Conservation (phyloP, 257 asterid genomes). For the Echium plantagineum region DNA sequence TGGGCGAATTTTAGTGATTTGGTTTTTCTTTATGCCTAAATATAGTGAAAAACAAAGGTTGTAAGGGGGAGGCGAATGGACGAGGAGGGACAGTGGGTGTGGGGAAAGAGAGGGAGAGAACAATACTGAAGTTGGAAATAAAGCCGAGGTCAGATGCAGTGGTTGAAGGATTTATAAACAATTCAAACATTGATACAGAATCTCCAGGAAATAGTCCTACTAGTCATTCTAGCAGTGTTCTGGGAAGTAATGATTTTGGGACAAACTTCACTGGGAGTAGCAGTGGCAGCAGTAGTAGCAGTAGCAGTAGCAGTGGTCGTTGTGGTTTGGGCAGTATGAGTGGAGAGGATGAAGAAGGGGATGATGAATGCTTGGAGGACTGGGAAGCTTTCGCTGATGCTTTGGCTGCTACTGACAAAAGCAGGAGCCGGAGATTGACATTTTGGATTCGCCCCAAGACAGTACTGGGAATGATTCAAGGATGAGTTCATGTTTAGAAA, state of each 20-base stretch:
- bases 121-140: constrained; percentile 33
- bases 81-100: constrained; percentile 13
- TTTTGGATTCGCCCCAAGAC: constrained; percentile 12
- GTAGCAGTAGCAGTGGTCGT: constrained; percentile 37
- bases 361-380: constrained; percentile 55
- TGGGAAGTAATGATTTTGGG: constrained; percentile 32
- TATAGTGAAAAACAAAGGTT: constrained; percentile 41
- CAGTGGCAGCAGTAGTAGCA: constrained; percentile 32
- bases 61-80: constrained; percentile 33
- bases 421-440: constrained; percentile 22
- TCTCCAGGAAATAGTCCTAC: constrained; percentile 46
- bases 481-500: constrained; percentile 7
- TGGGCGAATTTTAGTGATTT: background rate
- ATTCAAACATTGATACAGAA: constrained; percentile 29
- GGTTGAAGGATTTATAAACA: constrained; percentile 21
- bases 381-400: constrained; percentile 86
- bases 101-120: constrained; percentile 16
- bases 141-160: constrained; percentile 22
- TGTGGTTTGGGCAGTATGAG: constrained; percentile 33
- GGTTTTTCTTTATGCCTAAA: constrained; percentile 8
- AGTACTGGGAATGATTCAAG: constrained; percentile 13
- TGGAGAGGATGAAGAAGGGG: constrained; percentile 43
- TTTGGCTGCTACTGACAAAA: constrained; percentile 38
- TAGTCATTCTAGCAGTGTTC: constrained; percentile 36
- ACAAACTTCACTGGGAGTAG: constrained; percentile 37